Conservation (phyloP, 2,329 filamentous ascomycete species). For the Arachnopeziza araneosa region DNA sequence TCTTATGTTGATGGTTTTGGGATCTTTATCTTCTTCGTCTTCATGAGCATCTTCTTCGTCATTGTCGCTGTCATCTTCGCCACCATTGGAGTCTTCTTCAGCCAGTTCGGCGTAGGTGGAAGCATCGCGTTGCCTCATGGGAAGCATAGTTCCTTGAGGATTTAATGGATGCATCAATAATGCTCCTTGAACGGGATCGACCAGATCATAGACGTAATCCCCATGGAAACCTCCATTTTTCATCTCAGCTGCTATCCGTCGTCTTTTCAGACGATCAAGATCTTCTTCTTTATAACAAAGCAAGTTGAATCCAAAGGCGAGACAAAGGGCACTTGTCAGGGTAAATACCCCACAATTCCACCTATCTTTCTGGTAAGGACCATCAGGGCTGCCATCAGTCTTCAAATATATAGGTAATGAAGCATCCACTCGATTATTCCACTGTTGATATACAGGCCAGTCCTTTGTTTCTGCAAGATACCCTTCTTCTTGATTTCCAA, state of each 20-base stretch:
- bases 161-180: neutral
- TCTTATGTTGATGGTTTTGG: neutral
- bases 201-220: neutral
- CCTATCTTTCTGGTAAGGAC: neutral
- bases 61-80: neutral
- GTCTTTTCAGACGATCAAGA: neutral
- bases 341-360: constrained; percentile 7
- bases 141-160: neutral
- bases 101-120: no score
- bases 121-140: neutral
- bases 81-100: no score
- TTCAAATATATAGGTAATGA: neutral
- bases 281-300: neutral
- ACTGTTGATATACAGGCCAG: neutral
- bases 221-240: constrained; percentile 1
- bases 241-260: constrained; percentile 4
- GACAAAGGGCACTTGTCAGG: constrained; percentile 3
- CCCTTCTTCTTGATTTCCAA: neutral
- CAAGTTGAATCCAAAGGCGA: constrained; percentile 7
- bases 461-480: neutral
- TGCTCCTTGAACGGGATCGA: neutral
- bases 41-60: neutral
- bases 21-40: no score
- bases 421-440: neutral
- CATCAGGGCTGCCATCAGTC: neutral